Conservation (phyloP, 805 yeast genomes). For the Metschnikowia gruessii region DNA sequence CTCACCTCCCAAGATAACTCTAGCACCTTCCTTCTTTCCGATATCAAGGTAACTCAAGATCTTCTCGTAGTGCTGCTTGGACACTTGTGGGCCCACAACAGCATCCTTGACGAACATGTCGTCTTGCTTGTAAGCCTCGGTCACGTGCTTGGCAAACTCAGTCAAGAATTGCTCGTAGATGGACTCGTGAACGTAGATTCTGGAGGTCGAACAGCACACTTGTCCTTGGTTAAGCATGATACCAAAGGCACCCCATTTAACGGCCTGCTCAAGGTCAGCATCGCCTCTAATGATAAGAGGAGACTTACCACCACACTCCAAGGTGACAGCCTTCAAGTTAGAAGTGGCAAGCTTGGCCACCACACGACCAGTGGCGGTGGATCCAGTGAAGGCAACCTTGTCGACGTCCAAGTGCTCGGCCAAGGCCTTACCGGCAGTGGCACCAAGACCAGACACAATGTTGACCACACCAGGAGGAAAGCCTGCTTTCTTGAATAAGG, state of each 20-base stretch:
- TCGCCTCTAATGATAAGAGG: constrained; percentile 62
- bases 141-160: constrained; percentile 44
- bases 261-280: constrained; percentile 63
- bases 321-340: constrained; percentile 60
- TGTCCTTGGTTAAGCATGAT: constrained; percentile 65
- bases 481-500: constrained; percentile 59
- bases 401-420: constrained; percentile 57
- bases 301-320: constrained; percentile 74
- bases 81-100: constrained; percentile 62
- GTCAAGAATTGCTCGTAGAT: constrained; percentile 53
- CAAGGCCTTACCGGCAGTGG: constrained; percentile 64
- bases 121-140: constrained; percentile 53
- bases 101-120: constrained; percentile 46
- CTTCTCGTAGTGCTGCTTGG: constrained; percentile 54
- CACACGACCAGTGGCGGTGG: constrained; percentile 63
- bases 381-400: constrained; percentile 65
- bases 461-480: constrained; percentile 77
- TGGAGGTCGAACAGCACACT: constrained; percentile 65
- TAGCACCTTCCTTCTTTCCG: constrained; percentile 46
- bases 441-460: constrained; percentile 68
- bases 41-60: constrained; percentile 42
- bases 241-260: constrained; percentile 66
- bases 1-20: constrained; percentile 41
- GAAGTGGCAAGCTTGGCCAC: constrained; percentile 60
- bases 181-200: constrained; percentile 55